A percentile compares a stretch with the other conserved stretches of the same genome.
phyloP scores from a whole-genome alignment of 352 stramenopile species.

The Paralagenidium karlingii region DNA sequence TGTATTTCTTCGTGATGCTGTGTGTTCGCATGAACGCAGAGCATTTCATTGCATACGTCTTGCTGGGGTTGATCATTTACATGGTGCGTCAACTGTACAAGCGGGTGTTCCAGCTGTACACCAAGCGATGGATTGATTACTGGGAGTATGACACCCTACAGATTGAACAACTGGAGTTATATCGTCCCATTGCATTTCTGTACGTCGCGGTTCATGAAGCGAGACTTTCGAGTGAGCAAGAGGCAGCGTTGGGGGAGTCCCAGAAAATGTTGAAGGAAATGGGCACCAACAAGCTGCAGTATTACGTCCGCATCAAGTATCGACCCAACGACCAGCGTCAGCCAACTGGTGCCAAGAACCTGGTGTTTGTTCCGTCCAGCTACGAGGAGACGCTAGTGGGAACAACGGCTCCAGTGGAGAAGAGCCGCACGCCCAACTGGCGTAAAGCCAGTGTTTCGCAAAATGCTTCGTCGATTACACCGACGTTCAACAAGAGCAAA shows the following conservation, averaged over 20 bases:
- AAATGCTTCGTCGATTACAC: background rate
- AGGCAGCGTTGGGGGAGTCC: constrained; percentile 41
- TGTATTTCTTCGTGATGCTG: constrained; percentile 40
- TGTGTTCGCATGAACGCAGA: constrained; percentile 67
- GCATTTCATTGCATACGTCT: constrained; percentile 54
- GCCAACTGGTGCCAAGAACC: constrained; percentile 20
- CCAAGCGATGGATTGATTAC: constrained; percentile 65
- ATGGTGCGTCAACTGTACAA: constrained; percentile 69
- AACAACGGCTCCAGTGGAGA: constrained; percentile 58
- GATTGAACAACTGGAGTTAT: constrained; percentile 55
- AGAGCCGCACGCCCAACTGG: constrained; percentile 33
- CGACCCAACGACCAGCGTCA: constrained; percentile 59
- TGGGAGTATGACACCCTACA: constrained; percentile 61
- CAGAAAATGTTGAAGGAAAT: constrained; percentile 50
- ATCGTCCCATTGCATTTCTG: constrained; percentile 58
- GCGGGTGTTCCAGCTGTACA: constrained; percentile 47
- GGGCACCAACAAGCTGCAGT: constrained; percentile 38
- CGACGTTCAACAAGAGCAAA: constrained; percentile 20
- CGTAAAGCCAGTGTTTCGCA: constrained; percentile 2
- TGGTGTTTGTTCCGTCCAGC: constrained; percentile 48
- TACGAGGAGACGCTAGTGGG: constrained; percentile 58
- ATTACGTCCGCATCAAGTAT: constrained; percentile 70
- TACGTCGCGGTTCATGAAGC: constrained; percentile 66
- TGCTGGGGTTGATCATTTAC: constrained; percentile 44
- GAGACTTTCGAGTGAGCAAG: constrained; percentile 27